A percentile compares a stretch with the other conserved stretches of the same genome.
Evolutionary conservation across 352 stramenopile species (phyloP).

Genomic region (Globisporangium orthogonon): DNA sequence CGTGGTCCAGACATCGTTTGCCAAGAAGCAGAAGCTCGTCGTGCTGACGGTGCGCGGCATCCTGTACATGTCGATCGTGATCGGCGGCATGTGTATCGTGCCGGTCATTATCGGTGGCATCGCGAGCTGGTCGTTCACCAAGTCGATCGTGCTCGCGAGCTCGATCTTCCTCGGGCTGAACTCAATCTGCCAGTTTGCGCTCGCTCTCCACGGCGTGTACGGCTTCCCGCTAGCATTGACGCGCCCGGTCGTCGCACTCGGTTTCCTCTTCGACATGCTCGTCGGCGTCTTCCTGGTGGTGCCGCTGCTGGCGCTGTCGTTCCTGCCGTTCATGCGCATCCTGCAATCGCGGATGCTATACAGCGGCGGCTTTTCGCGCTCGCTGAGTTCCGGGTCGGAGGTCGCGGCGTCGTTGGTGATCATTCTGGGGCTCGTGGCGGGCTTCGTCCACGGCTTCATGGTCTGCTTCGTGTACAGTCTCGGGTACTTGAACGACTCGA

Average conservation of each 20-base stretch:
- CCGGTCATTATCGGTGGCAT: conserved; percentile 53
- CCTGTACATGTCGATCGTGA: conserved; percentile 65
- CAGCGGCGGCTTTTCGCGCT: conserved; percentile 78
- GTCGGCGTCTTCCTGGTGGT: conserved; percentile 76
- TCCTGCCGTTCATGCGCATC: conserved; percentile 83
- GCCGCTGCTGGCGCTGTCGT: conserved; percentile 60
- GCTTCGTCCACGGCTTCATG: conserved; percentile 77
- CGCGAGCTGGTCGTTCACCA: conserved; percentile 48
- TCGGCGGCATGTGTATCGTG: conserved; percentile 47
- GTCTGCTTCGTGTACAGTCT: conserved; percentile 60
- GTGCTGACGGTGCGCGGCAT: conserved; percentile 53
- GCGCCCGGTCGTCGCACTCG: conserved; percentile 61
- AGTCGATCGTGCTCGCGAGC: conserved; percentile 62
- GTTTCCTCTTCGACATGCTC: conserved; percentile 85
- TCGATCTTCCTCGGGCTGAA: conserved; percentile 68
- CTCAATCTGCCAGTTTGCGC: conserved; percentile 59
- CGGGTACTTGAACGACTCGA: conserved; percentile 68
- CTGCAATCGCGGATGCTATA: conserved; percentile 86
- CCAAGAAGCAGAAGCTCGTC: conserved; percentile 51
- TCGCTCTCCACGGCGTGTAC: conserved; percentile 61
- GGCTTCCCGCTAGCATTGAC: conserved; percentile 61
- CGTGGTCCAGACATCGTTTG: conserved; percentile 36
- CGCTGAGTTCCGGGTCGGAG: conserved; percentile 70
- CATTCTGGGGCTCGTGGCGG: conserved; percentile 62
- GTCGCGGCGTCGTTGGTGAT: conserved; percentile 79